Conservation (phyloP, 2,329 filamentous ascomycete genomes). For the Trichoderma hamatum region DNA sequence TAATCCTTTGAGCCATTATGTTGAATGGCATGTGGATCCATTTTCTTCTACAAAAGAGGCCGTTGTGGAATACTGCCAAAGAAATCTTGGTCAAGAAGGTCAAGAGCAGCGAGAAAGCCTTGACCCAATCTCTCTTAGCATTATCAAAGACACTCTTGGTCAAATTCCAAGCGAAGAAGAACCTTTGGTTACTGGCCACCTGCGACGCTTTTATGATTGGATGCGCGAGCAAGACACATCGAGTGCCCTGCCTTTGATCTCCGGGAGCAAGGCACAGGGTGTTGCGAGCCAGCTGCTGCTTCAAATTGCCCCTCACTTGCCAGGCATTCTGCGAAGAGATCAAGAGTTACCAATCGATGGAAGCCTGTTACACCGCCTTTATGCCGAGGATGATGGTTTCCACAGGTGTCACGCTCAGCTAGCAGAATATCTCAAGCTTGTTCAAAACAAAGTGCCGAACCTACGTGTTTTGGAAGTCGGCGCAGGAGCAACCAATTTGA, state of each 20-base stretch:
- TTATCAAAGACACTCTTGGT: slow-evolving; percentile 18
- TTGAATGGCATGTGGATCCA: slow-evolving; percentile 24
- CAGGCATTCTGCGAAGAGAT: slow-evolving; percentile 11
- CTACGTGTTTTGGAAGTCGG: slow-evolving; percentile 46
- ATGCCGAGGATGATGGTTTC: slow-evolving; percentile 22
- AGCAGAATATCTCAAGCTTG: slow-evolving; percentile 25
- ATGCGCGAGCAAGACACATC: slow-evolving; percentile 8
- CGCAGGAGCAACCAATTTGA: slow-evolving; percentile 42
- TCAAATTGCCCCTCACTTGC: slow-evolving; percentile 5
- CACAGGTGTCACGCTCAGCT: slow-evolving; percentile 22
- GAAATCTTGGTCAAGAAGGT: neutral
- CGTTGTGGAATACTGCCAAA: slow-evolving; percentile 11
- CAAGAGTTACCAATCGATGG: neutral
- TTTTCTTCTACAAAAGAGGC: slow-evolving; percentile 9
- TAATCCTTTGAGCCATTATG: slow-evolving; percentile 13
- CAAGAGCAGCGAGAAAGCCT: neutral
- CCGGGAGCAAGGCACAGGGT: neutral
- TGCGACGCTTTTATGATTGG: slow-evolving; percentile 16
- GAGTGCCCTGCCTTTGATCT: neutral
- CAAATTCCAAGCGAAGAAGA: slow-evolving; percentile 13
- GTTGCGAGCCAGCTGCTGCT: slow-evolving; percentile 13
- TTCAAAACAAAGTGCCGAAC: slow-evolving; percentile 40
- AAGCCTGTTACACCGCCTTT: slow-evolving; percentile 6
- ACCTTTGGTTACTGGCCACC: neutral
- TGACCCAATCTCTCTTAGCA: slow-evolving; percentile 12